Conservation (phyloP, 495 filamentous ascomycete species). For the Daldinia vernicosa region DNA sequence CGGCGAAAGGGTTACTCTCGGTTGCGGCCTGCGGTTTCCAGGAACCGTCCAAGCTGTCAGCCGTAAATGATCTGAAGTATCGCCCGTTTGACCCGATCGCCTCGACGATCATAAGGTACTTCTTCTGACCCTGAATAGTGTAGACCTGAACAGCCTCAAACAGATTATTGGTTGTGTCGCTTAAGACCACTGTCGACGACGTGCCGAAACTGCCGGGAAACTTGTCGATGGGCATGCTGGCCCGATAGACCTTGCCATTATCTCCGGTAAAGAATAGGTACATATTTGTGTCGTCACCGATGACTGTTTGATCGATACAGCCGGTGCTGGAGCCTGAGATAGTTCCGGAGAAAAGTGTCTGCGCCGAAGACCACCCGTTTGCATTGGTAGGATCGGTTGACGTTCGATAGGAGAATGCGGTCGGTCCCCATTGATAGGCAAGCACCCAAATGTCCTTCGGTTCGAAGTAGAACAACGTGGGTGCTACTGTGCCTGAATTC, state of each 20-base stretch:
- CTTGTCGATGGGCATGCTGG: constrained; percentile 64
- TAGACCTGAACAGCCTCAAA: constrained; percentile 74
- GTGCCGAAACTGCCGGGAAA: constrained; percentile 69
- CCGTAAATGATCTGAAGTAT: constrained; percentile 72
- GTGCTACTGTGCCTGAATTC: constrained; percentile 62
- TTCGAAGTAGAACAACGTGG: constrained; percentile 68
- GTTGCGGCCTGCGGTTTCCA: constrained; percentile 64
- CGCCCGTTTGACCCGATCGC: constrained; percentile 64
- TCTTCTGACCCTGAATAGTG: constrained; percentile 60
- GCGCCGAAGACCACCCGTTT: constrained; percentile 62
- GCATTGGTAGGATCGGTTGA: constrained; percentile 64
- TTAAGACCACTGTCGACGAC: constrained; percentile 56
- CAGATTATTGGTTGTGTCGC: constrained; percentile 61
- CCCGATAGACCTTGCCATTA: constrained; percentile 70
- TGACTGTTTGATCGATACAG: constrained; percentile 67
- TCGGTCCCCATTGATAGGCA: constrained; percentile 68
- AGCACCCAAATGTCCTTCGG: constrained; percentile 69
- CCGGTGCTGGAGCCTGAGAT: constrained; percentile 61
- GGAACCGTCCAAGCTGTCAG: constrained; percentile 58
- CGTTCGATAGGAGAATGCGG: constrained; percentile 66
- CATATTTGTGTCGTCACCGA: constrained; percentile 66
- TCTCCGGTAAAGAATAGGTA: constrained; percentile 74
- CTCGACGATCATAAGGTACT: constrained; percentile 72
- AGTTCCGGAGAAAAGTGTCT: constrained; percentile 64
- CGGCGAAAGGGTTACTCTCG: constrained; percentile 66